Evolutionary conservation across 2,329 filamentous ascomycete species (phyloP), one percentile per base, ranked within the genome.

Genomic region (Trichoderma semiorbis): DNA sequence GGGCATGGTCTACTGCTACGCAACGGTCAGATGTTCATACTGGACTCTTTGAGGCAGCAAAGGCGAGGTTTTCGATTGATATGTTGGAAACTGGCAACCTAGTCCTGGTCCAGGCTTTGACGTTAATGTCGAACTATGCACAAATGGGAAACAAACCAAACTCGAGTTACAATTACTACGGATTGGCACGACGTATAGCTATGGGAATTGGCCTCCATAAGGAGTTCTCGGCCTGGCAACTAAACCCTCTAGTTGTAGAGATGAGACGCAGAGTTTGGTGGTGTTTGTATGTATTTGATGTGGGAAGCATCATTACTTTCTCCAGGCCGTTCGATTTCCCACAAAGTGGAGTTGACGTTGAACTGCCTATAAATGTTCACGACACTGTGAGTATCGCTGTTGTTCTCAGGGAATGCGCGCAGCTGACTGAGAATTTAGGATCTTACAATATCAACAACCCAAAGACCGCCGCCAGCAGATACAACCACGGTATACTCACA

Each of bases 141-240:
- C 84, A 86, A 72, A 85, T 85, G 72, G 80, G 82, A 28, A 83
- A 85, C 74, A 81, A 84, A 24, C 84, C 84, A 12, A 85, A 86
- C 71, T 85, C 83, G 0, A 83, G 84, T 7, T 85, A 83, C 69
- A 85, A 84, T 72, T 84, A 84, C 58, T 79, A 85, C 30, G 84
- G 84, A 3, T 80, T 85, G 18, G 84, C 84, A 5, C 80, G 82
- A 6, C 79, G 84, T n/a, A 83, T 85, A 79, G 84, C 84, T 0
- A 78, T 85, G 14, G 83, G 84, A 1, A 74, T 86, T 18, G 84
- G 84, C 0, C 79, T 86, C 0, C 84, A 86, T 73, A 81, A 82
- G 12, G 85, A 86, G 72, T 77, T 83, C 18, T 47, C 43, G 3
- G 43, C 43, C 18, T 47, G 43, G 43, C 43, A 47, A 4, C 43